Base-by-base conservation (phyloP, 768 basidiomycete genomes). In the Postia placenta region DNA sequence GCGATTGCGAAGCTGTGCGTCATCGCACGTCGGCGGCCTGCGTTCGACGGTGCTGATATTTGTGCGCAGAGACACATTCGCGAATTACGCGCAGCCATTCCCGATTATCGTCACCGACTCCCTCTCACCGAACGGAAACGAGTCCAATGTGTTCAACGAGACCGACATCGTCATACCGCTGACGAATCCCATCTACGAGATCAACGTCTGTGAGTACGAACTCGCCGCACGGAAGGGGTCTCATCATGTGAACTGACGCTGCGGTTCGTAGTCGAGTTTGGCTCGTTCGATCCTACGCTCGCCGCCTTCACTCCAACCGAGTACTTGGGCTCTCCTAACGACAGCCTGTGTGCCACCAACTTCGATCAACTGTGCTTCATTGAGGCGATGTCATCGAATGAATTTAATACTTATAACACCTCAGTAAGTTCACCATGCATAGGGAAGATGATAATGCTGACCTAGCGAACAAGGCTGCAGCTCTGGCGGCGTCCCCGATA, bases 281-380 rank as follows among this genome's bases (percentile, higher is more conserved):
- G 85, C 3, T 87, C 85, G 0, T 90, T 76, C 65, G 87, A 91
- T 57, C 83, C 86, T 9, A 73, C 64, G 44, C 67, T 87, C 6
- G 81, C 81, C n/a, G 81, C 85, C 1, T 89, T 85, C 62, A 73
- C 76, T 58, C 81, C 83, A 39, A 68, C 79, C 23, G 66, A 75
- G 0, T 80, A 75, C 54, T 73, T 78, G 5, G 92, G 92, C 4
- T 88, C 87, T 0, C 70, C 73, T 11, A 80, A 78, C 51, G 63
- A 69, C 5, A 75, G 79, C 11, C 64, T 76, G 1, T 94, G 92
- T 62, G 81, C 82, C 11, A 77, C 74, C 4, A 82, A 81, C 5
- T 91, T 89, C 56, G 87, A 91, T 59, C 85, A 85, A 62, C 77
- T 75, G 0, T 76, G 74, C 0, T 92, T 88, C 61, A 61, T 91